Base-by-base conservation (phyloP, 75 land plant genomes). In the Selaginella moellendorffii region DNA sequence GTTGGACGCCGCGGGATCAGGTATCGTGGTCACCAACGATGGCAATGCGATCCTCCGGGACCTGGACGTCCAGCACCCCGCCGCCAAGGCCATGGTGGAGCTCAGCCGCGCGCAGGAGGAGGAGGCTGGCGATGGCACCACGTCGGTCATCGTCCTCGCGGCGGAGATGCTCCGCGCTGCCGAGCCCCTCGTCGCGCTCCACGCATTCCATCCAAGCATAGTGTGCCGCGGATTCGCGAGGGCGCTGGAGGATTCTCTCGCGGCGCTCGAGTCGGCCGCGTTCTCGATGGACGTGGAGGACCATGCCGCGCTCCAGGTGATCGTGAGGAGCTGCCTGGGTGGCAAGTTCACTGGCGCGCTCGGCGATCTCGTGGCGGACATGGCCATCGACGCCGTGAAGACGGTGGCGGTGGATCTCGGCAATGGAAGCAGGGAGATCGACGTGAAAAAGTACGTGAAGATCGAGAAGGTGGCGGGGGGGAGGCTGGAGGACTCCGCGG, bases 51-150 rank as follows among this genome's bases (percentile, higher is more conserved):
- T 93, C 53, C 54, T 93, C 23, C 83, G 98, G 36, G 98, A 93
- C 68, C 66, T 93, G 26, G 98, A 93, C 81, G 65, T 93, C 56
- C 86, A 89, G 0, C 98, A 93, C 51, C 98, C 98, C 30, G 98
- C 98, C 54, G 98, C 98, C 23, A 93, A 85, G 85, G 91, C 73
- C 67, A 93, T 88, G 90, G 84, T 93, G 54, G 98, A 93, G 74
- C 74, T 93, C 29, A 93, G 98, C 56, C 90, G 96, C 63, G 81
- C 98, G 19, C 98, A 93, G 65, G 98, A 93, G 80, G 98, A 93
- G 74, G 98, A 93, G 77, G 98, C 88, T 30, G 98, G 98, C 52
- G 98, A 93, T 82, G 98, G 98, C 66, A 93, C 98, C n/a, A 93
- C 98, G 23, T 93, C 98, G 27, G 98, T 0, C 26, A 29, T 61